A percentile compares a stretch with the other conserved stretches of the same genome.
phyloP scores from a whole-genome alignment of 1,284 basidiomycete species.

The Mycocalia duriaeana region DNA sequence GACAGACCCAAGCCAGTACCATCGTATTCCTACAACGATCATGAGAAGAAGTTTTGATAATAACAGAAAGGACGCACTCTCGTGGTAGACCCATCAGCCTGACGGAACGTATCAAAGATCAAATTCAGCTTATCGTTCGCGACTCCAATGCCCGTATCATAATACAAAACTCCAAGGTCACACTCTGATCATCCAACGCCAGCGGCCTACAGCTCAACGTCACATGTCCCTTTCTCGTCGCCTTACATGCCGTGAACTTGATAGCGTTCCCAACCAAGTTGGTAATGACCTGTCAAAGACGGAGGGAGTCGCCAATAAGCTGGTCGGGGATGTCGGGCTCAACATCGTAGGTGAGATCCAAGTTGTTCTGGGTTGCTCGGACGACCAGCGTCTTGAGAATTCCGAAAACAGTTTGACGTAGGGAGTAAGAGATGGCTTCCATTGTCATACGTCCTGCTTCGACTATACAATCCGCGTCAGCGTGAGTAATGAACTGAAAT shows the following conservation, averaged over 20 bases:
- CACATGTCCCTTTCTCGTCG: constrained; percentile 82
- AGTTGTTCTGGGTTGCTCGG: constrained; percentile 94
- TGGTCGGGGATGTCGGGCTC: constrained; percentile 96
- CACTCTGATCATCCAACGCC: constrained; percentile 69
- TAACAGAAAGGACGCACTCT: constrained; percentile 47
- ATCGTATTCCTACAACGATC: constrained; percentile 79
- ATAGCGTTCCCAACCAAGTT: constrained; percentile 94
- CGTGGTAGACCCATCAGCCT: constrained; percentile 94
- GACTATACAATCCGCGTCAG: constrained; percentile 43
- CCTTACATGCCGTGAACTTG: constrained; percentile 88
- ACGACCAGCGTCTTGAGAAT: constrained; percentile 98
- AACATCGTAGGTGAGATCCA: constrained; percentile 96
- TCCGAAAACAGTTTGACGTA: constrained; percentile 94
- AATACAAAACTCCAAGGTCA: constrained; percentile 95
- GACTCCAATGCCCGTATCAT: constrained; percentile 99
- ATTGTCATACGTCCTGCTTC: constrained; percentile 99
- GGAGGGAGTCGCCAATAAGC: constrained; percentile 93
- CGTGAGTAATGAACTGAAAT: constrained; percentile 7
- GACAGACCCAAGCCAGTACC: constrained; percentile 96
- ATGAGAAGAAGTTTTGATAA: constrained; percentile 3
- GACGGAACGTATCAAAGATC: constrained; percentile 99
- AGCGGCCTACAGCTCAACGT: constrained; percentile 83
- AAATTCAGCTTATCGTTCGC: constrained; percentile 97
- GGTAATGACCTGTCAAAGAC: constrained; percentile 89
- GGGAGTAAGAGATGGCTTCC: constrained; percentile 97